Conservation (phyloP, 306 rosid genomes). For the Senna siamea region DNA sequence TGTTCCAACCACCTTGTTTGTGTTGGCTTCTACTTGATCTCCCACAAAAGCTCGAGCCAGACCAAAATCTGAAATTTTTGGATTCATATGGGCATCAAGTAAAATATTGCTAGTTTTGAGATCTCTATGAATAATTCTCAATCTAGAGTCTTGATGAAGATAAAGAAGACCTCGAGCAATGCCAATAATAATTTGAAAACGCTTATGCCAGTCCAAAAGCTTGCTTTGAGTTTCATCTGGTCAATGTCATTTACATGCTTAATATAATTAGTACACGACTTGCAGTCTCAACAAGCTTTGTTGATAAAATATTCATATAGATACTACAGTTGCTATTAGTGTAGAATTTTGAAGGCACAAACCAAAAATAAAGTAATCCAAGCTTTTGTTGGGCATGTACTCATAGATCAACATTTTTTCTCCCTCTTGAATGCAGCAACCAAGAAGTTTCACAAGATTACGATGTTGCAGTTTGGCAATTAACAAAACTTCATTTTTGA, state of each 20-base stretch:
- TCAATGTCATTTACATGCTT: background rate
- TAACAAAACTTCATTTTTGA: constrained; percentile 30
- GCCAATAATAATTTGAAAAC: background rate
- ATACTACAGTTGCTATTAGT: background rate
- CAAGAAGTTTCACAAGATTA: constrained; percentile 40
- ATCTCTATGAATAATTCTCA: background rate
- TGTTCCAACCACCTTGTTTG: background rate
- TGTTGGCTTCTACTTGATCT: too few species aligned
- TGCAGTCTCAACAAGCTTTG: background rate
- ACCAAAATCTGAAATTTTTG: too few species aligned
- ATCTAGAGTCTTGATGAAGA: background rate
- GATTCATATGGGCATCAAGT: background rate
- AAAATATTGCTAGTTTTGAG: background rate
- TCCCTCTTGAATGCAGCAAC: constrained; percentile 25
- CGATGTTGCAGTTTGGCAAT: constrained; percentile 36
- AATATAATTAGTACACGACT: background rate
- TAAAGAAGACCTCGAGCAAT: background rate
- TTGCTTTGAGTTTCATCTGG: background rate
- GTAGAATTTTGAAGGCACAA: background rate
- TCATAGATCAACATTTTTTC: constrained; percentile 34
- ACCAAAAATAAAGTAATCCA: constrained; percentile 39
- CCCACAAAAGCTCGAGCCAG: too few species aligned
- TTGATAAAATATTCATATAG: background rate
- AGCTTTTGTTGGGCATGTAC: constrained; percentile 32
- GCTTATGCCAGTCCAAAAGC: background rate